These are phyloP conservation scores for Magnolia sinica DNA, from an alignment of 164 flowering plant genomes.

Conservation along the genomic window DNA sequence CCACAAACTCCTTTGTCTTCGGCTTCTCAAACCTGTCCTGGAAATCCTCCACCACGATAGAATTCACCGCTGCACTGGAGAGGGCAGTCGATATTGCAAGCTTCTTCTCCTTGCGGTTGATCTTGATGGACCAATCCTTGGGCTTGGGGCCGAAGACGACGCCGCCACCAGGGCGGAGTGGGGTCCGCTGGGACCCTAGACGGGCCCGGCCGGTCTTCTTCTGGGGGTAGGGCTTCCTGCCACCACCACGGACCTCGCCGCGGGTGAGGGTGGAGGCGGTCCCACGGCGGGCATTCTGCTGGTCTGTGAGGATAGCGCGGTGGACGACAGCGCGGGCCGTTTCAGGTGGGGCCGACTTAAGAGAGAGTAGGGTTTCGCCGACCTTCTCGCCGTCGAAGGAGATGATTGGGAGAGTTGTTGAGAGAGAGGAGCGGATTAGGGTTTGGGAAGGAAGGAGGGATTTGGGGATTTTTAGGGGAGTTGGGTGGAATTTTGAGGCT, in stretches of 20 bases:
- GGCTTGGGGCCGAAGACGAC: constrained; percentile 95
- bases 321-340: constrained; percentile 96
- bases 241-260: constrained; percentile 91
- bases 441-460: constrained; percentile 9
- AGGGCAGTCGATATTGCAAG: constrained; percentile 87
- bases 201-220: constrained; percentile 92
- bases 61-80: constrained; percentile 54
- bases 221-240: constrained; percentile 85
- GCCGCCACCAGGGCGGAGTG: constrained; percentile 96
- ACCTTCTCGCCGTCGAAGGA: constrained; percentile 76
- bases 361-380: constrained; percentile 67
- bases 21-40: constrained; percentile 69
- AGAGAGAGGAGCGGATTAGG: constrained; percentile 37
- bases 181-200: constrained; percentile 78
- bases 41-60: constrained; percentile 82
- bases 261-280: constrained; percentile 95
- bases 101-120: constrained; percentile 85
- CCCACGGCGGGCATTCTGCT: constrained; percentile 75
- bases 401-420: constrained; percentile 67
- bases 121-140: constrained; percentile 84
- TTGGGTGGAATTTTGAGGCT: constrained; percentile 17
- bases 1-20: constrained; percentile 85
- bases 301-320: constrained; percentile 80
- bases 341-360: constrained; percentile 75
- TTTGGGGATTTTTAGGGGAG: constrained; percentile 1